Base-by-base conservation (phyloP, 306 rosid species). In the Prinsepia uniflora region DNA sequence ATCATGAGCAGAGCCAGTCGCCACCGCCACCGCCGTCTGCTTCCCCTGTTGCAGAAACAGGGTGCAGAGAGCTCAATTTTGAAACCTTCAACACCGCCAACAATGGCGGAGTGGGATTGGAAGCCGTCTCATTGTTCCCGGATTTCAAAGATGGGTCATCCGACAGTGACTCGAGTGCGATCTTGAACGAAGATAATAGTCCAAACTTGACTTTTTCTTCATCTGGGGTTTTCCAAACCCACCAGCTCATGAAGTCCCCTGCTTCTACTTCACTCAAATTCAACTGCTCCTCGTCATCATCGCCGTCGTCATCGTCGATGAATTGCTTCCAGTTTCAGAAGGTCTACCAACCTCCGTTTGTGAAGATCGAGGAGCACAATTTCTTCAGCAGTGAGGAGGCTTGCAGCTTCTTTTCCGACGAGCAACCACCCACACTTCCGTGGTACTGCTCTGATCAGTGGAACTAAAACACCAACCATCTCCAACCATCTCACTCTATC, bases 291-390 rank as follows among this genome's bases (percentile, higher is more conserved):
- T 68, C 92, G 1, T 79, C 88, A 0, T 71, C 91, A 3, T 69
- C 84, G 1, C 70, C 75, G 6, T 54, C 76, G 4, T 54, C 80
- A 3, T 71, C 88, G 4, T 72, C 96, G 6, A 71, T 82, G 64
- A 84, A 75, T 34, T 87, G 92, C 76, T 82, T 86, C 52, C 89
- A 82, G 77, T 88, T 83, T 63, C 91, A 88, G 76, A 92, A 84
- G 77, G 47, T 11, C 65, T 83, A 66, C 71, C 90, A 80, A 30
- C 62, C 91, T 8, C 97, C 79, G 81, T 90, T 70, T 18, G 95
- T 88, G 81, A 94, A 87, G 81, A 81, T 86, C 80, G 99, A 94
- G 81, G 99, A 94, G 82, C 96, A 94, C 67, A 87, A 94, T 68
- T 91, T 94, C 86, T 87, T 91, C 14, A 80, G 95, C 58, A 83